phyloP scores from a whole-genome alignment of 371 early-diverging fungal species.

The Mucor saturninus region DNA sequence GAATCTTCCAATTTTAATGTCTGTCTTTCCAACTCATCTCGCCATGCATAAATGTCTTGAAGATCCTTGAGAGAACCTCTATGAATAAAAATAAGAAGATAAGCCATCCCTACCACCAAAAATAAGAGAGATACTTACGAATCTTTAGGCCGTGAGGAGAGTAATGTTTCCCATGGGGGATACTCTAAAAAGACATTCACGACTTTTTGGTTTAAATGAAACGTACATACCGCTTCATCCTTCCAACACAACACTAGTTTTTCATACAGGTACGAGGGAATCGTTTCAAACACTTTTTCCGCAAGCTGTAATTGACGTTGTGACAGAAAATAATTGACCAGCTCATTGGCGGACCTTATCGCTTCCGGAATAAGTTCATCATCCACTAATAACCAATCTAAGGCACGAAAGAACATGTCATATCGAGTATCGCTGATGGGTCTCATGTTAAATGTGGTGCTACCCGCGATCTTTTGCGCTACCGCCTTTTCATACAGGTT shows the following conservation, averaged over 20 bases:
- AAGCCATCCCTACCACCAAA: not conserved
- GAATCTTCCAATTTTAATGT: slow-evolving; percentile 4
- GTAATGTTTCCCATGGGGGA: slow-evolving; percentile 3
- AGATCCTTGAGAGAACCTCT: slow-evolving; percentile 15
- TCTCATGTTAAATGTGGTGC: not conserved
- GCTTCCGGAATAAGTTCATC: slow-evolving; percentile 2
- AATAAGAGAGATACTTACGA: not conserved
- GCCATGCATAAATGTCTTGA: slow-evolving; percentile 4
- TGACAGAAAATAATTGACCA: slow-evolving; percentile 10
- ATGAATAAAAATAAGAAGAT: not conserved
- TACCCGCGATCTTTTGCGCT: not conserved
- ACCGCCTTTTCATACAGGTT: slow-evolving; percentile 18
- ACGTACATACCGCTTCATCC: not conserved
- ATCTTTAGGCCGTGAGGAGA: slow-evolving; percentile 5
- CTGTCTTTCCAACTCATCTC: slow-evolving; percentile 8
- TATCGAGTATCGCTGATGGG: not conserved
- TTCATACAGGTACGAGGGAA: not conserved
- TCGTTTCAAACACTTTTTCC: slow-evolving; percentile 3
- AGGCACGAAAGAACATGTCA: slow-evolving; percentile 1
- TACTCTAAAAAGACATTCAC: slow-evolving; percentile 1
- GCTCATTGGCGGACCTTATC: slow-evolving; percentile 14
- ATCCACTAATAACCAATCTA: slow-evolving; percentile 16
- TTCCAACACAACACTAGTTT: not conserved
- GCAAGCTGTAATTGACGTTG: slow-evolving; percentile 12
- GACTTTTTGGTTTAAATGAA: slow-evolving; percentile 9